Evolutionary conservation across 129 eudicot genomes (phyloP).

Genomic region (Logfia minima): DNA sequence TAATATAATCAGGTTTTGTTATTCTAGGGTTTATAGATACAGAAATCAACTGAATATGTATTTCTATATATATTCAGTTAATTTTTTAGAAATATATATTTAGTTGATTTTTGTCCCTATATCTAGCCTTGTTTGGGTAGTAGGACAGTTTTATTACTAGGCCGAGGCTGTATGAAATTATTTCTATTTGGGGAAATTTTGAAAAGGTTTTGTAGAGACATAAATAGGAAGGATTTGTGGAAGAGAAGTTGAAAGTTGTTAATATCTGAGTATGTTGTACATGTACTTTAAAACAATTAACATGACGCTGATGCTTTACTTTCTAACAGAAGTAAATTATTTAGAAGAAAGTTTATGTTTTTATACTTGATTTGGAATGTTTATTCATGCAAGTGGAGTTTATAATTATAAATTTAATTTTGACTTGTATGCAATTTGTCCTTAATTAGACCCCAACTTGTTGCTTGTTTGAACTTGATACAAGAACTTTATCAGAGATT

Average conservation of each 20-base stretch:
- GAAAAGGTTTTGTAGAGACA: background rate
- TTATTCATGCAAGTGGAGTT: slow-evolving; percentile 28
- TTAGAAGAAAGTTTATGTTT: slow-evolving; percentile 14
- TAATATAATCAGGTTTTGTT: background rate
- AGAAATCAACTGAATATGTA: too few relatives aligned
- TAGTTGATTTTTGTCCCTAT: background rate
- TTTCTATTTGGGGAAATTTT: background rate
- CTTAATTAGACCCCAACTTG: slow-evolving; percentile 15
- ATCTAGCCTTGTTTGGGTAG: background rate
- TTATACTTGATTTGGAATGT: slow-evolving; percentile 30
- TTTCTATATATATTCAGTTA: too few relatives aligned
- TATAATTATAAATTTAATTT: slow-evolving; percentile 24
- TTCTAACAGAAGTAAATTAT: slow-evolving; percentile 25
- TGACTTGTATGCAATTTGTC: slow-evolving; percentile 21
- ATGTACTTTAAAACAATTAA: slow-evolving; percentile 26
- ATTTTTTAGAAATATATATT: too few relatives aligned
- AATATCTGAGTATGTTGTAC: slow-evolving; percentile 36
- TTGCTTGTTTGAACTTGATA: slow-evolving; percentile 9
- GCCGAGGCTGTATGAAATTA: background rate
- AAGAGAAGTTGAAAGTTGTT: slow-evolving; percentile 17
- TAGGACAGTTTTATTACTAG: background rate
- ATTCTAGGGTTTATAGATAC: background rate
- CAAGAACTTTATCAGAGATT: slow-evolving; percentile 8
- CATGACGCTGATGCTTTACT: slow-evolving; percentile 39
- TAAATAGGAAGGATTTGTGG: slow-evolving; percentile 17